Base-by-base conservation (phyloP, 1,139 yeast genomes). In the Debaryomyces sp. region DNA sequence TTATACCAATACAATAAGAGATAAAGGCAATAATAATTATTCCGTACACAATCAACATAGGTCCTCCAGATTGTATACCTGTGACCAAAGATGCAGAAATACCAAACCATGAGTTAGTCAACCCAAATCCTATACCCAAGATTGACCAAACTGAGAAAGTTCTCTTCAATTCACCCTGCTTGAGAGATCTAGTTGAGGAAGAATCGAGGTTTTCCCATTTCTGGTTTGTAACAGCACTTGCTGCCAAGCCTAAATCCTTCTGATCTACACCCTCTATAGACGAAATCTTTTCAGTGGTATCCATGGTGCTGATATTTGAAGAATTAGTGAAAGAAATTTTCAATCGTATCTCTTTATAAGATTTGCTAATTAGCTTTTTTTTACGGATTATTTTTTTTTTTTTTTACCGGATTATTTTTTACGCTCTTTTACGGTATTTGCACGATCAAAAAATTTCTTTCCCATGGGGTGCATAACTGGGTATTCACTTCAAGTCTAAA, bases 81-180 rank as follows among this genome's bases (percentile, higher is more conserved):
- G 87, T 80, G 49, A 82, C 74, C 63, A 84, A 73, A 10, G 87
- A 80, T 1, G 87, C 84, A 13, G 86, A 81, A 47, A 83, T 81
- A 51, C 89, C 88, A 52, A 82, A 81, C 89, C 89, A 84, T 6
- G 87, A 82, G 67, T 84, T 84, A 24, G 89, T 84, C 49, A 85
- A 66, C 22, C 88, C 88, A 58, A 85, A 85, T 4, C 89, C 89
- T 50, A 84, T 85, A 50, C 87, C 87, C 23, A 83, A 67, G 7
- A 84, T 74, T 1, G 86, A 79, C 69, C 80, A 73, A 40, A 80
- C 70, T 18, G 81, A 72, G 54, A 81, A 82, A 47, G 73, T 76
- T 58, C 82, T 74, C 50, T 75, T 73, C 51, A 80, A 69, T 51
- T 76, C 74, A 44, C 69, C 70, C 27, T 50, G 38, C 3, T 44